Conservation (phyloP, 2,329 filamentous ascomycete species). For the Thermothelomyces thermophilus region DNA sequence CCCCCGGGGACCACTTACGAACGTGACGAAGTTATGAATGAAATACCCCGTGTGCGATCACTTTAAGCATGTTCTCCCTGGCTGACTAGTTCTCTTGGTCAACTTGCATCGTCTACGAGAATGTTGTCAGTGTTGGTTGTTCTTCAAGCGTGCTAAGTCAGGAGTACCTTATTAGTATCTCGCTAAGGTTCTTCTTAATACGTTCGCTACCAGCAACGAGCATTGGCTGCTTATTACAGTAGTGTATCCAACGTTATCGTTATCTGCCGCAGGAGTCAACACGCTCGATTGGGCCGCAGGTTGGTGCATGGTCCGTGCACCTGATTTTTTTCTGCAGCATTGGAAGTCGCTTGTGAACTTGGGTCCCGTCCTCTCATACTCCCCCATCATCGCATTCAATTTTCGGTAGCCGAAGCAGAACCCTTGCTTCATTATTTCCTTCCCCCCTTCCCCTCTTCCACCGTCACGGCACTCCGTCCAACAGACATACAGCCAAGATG, state of each 20-base stretch:
- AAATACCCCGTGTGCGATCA: not conserved
- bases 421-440: not conserved
- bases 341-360: not conserved
- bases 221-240: too few species aligned
- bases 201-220: too few species aligned
- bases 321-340: constrained; percentile 8
- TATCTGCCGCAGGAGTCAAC: not conserved
- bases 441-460: not conserved
- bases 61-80: too few species aligned
- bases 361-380: not conserved
- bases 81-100: too few species aligned
- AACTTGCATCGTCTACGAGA: too few species aligned
- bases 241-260: too few species aligned
- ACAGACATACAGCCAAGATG: constrained; percentile 45
- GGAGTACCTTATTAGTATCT: too few species aligned
- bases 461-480: not conserved
- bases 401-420: not conserved
- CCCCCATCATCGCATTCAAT: not conserved
- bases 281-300: too few species aligned
- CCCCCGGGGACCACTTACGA: too few species aligned
- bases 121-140: too few species aligned
- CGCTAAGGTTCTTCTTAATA: too few species aligned
- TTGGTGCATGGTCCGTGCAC: constrained; percentile 5
- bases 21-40: constrained; percentile 5
- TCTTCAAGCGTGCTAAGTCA: too few species aligned